Percentiles rank a stretch among this genome's conserved stretches.
These are phyloP conservation scores for Linnemannia schmuckeri DNA, from an alignment of 192 early-diverging fungal genomes.

Conservation along the genomic window DNA sequence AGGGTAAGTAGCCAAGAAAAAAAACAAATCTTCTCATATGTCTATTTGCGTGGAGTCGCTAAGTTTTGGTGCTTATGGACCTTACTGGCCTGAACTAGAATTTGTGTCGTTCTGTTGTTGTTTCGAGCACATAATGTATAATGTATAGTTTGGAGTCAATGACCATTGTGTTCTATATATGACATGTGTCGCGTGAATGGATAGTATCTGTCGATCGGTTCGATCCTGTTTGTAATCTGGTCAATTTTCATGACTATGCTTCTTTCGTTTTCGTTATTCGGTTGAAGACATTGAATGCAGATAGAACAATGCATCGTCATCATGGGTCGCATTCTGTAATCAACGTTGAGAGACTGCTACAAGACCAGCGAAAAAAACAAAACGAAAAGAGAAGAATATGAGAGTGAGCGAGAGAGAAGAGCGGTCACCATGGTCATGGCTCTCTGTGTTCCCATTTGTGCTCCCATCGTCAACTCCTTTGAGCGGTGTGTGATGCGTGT, in stretches of 20 bases:
- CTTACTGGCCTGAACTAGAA: not conserved
- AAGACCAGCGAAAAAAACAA: not conserved
- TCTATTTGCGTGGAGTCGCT: not conserved
- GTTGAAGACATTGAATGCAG: not conserved
- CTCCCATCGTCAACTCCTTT: not conserved
- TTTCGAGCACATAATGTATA: not conserved
- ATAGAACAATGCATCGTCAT: not conserved
- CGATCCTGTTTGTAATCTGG: not conserved
- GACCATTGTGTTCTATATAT: not conserved
- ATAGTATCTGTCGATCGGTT: too few relatives aligned
- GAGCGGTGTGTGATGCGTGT: not conserved
- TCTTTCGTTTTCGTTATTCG: not conserved
- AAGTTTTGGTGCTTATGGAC: not conserved
- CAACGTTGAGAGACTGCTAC: too few relatives aligned
- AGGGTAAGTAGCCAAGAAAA: not conserved
- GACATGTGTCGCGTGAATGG: too few relatives aligned
- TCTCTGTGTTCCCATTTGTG: constrained; percentile 2
- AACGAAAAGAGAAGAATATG: not conserved
- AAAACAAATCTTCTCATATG: too few relatives aligned
- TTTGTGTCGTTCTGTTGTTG: not conserved
- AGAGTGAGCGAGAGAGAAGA: not conserved
- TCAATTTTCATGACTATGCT: not conserved
- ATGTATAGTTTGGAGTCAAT: not conserved
- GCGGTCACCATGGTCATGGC: not conserved
- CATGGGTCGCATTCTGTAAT: not conserved